A percentile compares a stretch with the other conserved stretches of the same genome.
phyloP scores from a whole-genome alignment of 345 rosid species.

The Isatis tinctoria region DNA sequence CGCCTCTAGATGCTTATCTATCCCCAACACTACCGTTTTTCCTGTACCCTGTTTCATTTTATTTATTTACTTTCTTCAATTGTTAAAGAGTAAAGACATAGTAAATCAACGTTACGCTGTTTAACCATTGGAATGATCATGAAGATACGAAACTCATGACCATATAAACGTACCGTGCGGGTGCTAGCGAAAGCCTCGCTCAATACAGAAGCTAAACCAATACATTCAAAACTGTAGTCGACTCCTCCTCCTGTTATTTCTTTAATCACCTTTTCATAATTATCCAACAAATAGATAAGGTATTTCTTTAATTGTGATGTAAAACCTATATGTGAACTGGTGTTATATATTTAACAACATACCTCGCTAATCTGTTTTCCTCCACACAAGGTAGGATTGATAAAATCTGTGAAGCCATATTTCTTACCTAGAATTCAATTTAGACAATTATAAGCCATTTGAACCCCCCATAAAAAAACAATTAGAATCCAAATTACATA shows the following conservation, averaged over 20 bases:
- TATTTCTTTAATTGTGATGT: too few species aligned
- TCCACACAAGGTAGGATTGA: constrained; percentile 50
- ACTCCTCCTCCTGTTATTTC: constrained; percentile 65
- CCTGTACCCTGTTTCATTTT: constrained; percentile 51
- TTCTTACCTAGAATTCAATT: constrained; percentile 42
- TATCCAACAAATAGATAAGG: not conserved
- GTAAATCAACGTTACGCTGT: not conserved
- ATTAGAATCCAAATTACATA: not conserved
- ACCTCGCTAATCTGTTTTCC: constrained; percentile 48
- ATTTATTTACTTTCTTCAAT: not conserved
- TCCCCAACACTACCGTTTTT: constrained; percentile 56
- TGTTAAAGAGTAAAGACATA: not conserved
- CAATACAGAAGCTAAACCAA: constrained; percentile 47
- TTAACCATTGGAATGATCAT: not conserved
- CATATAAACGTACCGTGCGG: constrained; percentile 28
- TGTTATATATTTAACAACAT: not conserved
- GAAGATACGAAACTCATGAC: not conserved
- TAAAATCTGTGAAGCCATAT: constrained; percentile 62
- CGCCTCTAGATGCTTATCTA: constrained; percentile 29
- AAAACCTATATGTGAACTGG: too few species aligned
- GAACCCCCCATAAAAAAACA: too few species aligned
- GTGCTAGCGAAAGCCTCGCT: constrained; percentile 47
- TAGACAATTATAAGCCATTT: not conserved
- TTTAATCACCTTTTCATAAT: constrained; percentile 42
- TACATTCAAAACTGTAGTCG: constrained; percentile 74